Evolutionary conservation across 2,329 filamentous ascomycete genomes (phyloP).

Genomic region (Claviceps digitariae): DNA sequence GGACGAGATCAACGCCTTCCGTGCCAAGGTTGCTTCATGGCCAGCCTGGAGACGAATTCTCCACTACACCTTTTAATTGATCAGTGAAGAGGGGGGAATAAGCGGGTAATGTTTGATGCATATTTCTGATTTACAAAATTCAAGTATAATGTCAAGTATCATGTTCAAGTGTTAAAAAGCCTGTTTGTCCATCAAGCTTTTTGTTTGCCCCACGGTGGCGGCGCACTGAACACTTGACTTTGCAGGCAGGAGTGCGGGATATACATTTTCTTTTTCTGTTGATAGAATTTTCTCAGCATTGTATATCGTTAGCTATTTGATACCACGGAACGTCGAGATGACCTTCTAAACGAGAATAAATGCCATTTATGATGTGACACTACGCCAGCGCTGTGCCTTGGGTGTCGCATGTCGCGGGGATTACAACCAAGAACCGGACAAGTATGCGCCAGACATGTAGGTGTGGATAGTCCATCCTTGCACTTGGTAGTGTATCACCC

Average conservation of each 20-base stretch:
- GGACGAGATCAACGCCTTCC: constrained; percentile 45
- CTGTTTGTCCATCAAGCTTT: no score
- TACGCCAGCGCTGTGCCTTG: no score
- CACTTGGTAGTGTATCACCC: no score
- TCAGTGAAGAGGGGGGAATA: no score
- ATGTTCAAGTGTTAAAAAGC: neutral
- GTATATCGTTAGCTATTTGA: constrained; percentile 11
- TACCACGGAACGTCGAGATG: constrained; percentile 9
- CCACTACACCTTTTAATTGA: constrained; percentile 23
- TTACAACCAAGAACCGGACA: no score
- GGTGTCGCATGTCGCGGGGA: no score
- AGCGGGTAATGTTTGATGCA: neutral
- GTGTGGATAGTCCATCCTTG: no score
- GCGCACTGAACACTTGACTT: no score
- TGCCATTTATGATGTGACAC: no score
- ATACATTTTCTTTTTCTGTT: neutral
- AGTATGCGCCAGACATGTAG: no score
- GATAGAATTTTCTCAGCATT: neutral
- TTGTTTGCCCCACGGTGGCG: no score
- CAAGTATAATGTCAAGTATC: neutral
- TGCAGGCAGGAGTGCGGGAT: no score
- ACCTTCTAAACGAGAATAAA: neutral
- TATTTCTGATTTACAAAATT: neutral
- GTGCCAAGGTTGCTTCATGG: constrained; percentile 33
- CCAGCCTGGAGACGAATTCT: constrained; percentile 35